Evolutionary conservation across 208 protist genomes (phyloP).

Genomic region (Leptomonas pyrrhocoris): DNA sequence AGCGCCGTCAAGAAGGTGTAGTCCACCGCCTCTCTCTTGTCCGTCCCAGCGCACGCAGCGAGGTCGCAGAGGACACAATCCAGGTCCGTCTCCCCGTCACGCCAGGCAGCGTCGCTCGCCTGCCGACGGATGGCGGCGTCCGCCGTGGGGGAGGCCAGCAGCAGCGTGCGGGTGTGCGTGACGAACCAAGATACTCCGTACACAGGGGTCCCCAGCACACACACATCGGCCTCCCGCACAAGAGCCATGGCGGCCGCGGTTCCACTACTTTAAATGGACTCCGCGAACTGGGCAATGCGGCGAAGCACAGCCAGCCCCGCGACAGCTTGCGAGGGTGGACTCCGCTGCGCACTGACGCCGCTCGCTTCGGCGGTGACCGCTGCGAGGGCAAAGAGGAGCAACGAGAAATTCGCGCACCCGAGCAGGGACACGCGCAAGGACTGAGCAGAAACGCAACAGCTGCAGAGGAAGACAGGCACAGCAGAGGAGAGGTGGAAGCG

Average conservation of each 20-base stretch:
- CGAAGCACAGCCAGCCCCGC: too few species aligned
- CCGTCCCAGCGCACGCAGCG: background rate
- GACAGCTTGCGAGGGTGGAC: too few species aligned
- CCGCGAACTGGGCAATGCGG: too few species aligned
- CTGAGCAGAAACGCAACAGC: too few species aligned
- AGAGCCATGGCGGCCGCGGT: background rate
- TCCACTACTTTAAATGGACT: background rate
- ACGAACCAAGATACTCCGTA: conserved; percentile 39
- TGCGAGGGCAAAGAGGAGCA: too few species aligned
- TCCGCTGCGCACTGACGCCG: too few species aligned
- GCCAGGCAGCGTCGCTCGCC: background rate
- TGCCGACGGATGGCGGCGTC: background rate
- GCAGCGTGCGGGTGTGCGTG: conserved; percentile 11
- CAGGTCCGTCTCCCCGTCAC: conserved; percentile 23
- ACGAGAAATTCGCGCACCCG: too few species aligned
- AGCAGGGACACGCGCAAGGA: too few species aligned
- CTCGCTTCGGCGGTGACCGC: too few species aligned
- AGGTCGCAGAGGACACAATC: conserved; percentile 55
- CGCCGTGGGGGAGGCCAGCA: conserved; percentile 31
- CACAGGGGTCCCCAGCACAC: conserved; percentile 19
- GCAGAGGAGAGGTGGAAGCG: too few species aligned
- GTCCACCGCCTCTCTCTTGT: conserved; percentile 31
- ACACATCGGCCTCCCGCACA: conserved; percentile 8
- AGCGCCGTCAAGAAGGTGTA: conserved; percentile 40
- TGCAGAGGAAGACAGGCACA: too few species aligned